phyloP scores from a whole-genome alignment of 179 eudicot genomes.

The Carnegiea gigantea region DNA sequence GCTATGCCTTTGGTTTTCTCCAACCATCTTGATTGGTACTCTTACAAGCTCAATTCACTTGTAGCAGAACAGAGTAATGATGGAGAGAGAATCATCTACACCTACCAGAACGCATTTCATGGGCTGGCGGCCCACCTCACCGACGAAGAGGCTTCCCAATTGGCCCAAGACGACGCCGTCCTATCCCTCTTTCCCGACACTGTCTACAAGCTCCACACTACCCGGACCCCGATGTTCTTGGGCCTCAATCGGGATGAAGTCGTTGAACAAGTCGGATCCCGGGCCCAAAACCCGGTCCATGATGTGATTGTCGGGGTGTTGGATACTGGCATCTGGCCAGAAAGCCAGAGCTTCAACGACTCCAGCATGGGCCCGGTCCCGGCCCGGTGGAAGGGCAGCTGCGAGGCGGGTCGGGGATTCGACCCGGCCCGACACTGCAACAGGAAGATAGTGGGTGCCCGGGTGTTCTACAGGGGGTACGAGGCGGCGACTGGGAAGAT shows the following conservation, averaged over 20 bases:
- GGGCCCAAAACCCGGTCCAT: slow-evolving; percentile 26
- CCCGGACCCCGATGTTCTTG: slow-evolving; percentile 72
- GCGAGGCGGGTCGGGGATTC: slow-evolving; percentile 67
- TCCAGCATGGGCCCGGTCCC: slow-evolving; percentile 51
- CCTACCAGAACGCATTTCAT: slow-evolving; percentile 64
- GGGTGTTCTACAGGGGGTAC: slow-evolving; percentile 69
- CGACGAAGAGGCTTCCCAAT: slow-evolving; percentile 43
- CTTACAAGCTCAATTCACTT: slow-evolving; percentile 52
- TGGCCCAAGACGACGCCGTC: slow-evolving; percentile 45
- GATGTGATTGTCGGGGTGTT: slow-evolving; percentile 84
- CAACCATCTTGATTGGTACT: slow-evolving; percentile 66
- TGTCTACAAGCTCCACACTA: slow-evolving; percentile 63
- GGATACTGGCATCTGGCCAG: slow-evolving; percentile 95
- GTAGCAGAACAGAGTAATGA: slow-evolving; percentile 15
- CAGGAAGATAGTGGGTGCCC: slow-evolving; percentile 67
- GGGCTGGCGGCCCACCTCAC: slow-evolving; percentile 74
- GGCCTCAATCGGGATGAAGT: slow-evolving; percentile 47
- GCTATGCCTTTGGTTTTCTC: slow-evolving; percentile 55
- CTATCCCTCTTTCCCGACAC: slow-evolving; percentile 55
- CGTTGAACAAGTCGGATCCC: slow-evolving; percentile 15
- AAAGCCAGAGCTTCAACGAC: slow-evolving; percentile 85
- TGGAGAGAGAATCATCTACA: slow-evolving; percentile 52
- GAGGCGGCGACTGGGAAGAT: slow-evolving; percentile 78
- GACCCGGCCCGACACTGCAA: slow-evolving; percentile 57
- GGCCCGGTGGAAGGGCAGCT: slow-evolving; percentile 64